Conservation (phyloP, 73 alveolate species). For the Tetrahymena borealis region DNA sequence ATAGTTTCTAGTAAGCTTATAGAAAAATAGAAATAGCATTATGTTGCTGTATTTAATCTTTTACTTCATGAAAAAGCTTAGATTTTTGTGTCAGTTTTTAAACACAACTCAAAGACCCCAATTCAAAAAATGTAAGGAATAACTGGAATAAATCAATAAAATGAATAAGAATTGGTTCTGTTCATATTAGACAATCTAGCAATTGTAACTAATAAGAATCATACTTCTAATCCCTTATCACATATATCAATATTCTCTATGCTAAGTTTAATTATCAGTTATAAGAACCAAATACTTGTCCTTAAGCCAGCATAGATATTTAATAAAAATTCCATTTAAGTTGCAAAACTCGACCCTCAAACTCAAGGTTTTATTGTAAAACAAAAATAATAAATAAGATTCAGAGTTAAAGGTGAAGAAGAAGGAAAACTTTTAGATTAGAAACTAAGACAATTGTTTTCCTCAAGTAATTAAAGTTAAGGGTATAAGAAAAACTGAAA, state of each 20-base stretch:
- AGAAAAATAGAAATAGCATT: background rate
- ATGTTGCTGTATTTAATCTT: background rate
- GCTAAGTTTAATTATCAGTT: background rate
- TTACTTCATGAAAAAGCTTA: background rate
- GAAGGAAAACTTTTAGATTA: background rate
- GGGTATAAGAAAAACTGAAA: background rate
- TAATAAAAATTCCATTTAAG: background rate
- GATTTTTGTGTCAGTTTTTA: background rate
- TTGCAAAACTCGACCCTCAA: background rate
- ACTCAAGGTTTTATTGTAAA: background rate
- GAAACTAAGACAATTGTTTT: background rate
- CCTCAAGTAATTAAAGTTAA: background rate
- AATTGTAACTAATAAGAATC: background rate
- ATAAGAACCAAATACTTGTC: background rate
- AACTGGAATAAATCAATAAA: background rate
- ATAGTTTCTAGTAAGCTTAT: background rate
- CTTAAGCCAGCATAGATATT: background rate
- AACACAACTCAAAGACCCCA: background rate
- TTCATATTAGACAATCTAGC: background rate
- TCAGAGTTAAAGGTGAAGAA: background rate
- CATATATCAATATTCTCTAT: background rate
- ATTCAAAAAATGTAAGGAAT: background rate
- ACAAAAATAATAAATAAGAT: background rate
- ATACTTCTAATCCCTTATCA: background rate
- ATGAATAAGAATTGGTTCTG: background rate